A percentile compares a stretch with the other conserved stretches of the same genome.
phyloP scores from a whole-genome alignment of 2,329 filamentous ascomycete genomes.

The Juglanconis oblonga region DNA sequence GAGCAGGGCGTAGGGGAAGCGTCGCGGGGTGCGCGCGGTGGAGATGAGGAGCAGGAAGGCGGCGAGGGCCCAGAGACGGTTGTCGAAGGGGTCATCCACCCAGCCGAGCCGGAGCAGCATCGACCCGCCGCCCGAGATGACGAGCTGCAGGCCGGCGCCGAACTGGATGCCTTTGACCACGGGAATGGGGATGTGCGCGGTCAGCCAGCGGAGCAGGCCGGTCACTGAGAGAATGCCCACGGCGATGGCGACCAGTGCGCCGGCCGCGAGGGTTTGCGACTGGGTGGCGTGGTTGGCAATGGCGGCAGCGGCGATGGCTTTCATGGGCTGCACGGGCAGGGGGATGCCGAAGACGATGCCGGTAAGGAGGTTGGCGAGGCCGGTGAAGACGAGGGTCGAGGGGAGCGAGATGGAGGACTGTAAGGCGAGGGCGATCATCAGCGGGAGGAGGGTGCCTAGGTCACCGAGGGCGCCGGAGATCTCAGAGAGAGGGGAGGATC shows the following conservation, averaged over 20 bases:
- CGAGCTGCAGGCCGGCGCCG: slow-evolving; percentile 80
- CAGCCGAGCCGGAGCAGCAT: slow-evolving; percentile 69
- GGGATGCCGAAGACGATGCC: slow-evolving; percentile 84
- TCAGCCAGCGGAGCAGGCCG: slow-evolving; percentile 72
- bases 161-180: slow-evolving; percentile 95
- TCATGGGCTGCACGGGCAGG: slow-evolving; percentile 86
- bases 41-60: slow-evolving; percentile 70
- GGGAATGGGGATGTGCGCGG: slow-evolving; percentile 73
- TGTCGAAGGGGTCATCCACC: slow-evolving; percentile 68
- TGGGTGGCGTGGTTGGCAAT: slow-evolving; percentile 66
- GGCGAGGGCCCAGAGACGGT: slow-evolving; percentile 71
- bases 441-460: slow-evolving; percentile 82
- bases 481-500: slow-evolving; percentile 57
- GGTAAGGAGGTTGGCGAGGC: slow-evolving; percentile 80
- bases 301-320: slow-evolving; percentile 84
- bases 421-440: slow-evolving; percentile 81
- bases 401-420: slow-evolving; percentile 77
- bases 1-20: slow-evolving; percentile 74
- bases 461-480: slow-evolving; percentile 86
- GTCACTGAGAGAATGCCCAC: slow-evolving; percentile 77
- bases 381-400: slow-evolving; percentile 83
- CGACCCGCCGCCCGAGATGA: slow-evolving; percentile 70
- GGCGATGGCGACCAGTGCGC: slow-evolving; percentile 71
- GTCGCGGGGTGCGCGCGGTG: slow-evolving; percentile 57
- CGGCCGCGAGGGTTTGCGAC: slow-evolving; percentile 75